These are phyloP conservation scores for Aegilops tauschii DNA, from an alignment of 176 grass and related monocot genomes.

Conservation along the genomic window DNA sequence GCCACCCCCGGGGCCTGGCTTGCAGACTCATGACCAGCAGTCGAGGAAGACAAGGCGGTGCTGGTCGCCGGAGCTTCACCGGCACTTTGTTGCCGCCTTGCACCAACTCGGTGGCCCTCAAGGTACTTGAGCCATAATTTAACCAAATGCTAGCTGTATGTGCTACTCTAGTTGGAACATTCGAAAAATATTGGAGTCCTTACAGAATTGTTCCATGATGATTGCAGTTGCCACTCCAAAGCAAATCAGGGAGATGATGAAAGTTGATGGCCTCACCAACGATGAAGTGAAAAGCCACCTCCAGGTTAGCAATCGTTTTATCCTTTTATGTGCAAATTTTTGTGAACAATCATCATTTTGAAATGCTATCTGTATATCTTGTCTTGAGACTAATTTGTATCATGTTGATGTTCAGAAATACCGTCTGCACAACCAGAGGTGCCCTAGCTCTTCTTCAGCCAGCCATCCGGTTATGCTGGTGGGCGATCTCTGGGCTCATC, in stretches of 20 bases:
- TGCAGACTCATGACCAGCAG: constrained; percentile 44
- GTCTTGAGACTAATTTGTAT: constrained; percentile 21
- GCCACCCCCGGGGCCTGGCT: constrained; percentile 24
- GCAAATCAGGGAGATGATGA: constrained; percentile 98
- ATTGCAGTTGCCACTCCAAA: constrained; percentile 91
- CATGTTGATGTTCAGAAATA: constrained; percentile 74
- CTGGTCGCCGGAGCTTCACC: constrained; percentile 95
- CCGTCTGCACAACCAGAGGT: constrained; percentile 72
- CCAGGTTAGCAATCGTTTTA: constrained; percentile 49
- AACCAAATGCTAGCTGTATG: not conserved
- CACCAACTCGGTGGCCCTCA: constrained; percentile 79
- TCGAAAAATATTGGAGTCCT: not conserved
- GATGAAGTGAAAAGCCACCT: constrained; percentile 99
- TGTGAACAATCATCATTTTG: not conserved
- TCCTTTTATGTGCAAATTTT: not conserved
- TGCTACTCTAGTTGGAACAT: not conserved
- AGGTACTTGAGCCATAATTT: constrained; percentile 50
- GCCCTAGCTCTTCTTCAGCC: not conserved
- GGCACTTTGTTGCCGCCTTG: constrained; percentile 67
- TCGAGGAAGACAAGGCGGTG: constrained; percentile 83
- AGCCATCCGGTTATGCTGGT: constrained; percentile 39
- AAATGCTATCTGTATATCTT: not conserved
- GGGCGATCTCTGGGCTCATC: constrained; percentile 50
- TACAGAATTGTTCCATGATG: constrained; percentile 12
- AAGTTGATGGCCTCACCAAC: constrained; percentile 93